Conservation (phyloP, 225 moss, liverwort and hornwort species). For the Ulota crispa region DNA sequence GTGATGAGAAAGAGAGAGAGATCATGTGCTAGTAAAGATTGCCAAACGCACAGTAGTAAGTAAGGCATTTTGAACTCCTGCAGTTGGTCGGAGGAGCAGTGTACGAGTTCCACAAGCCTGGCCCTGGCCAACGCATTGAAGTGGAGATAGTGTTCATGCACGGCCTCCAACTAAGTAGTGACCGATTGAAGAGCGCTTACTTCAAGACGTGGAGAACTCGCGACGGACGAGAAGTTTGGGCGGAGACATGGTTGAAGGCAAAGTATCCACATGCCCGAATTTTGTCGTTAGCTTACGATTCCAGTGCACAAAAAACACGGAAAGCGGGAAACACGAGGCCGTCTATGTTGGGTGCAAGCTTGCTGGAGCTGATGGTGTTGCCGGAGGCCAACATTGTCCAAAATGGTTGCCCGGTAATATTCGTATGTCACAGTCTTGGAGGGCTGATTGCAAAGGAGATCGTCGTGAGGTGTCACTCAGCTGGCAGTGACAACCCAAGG, state of each 20-base stretch:
- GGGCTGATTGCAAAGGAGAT: neutral
- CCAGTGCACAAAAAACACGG: rapidly evolving
- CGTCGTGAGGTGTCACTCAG: neutral
- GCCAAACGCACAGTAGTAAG: no score
- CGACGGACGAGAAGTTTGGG: neutral
- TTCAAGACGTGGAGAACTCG: neutral
- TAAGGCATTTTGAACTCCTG: neutral
- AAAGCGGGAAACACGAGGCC: neutral
- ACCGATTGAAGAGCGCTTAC: neutral
- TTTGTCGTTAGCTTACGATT: neutral
- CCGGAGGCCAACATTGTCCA: neutral
- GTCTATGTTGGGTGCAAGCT: neutral
- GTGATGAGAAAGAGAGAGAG: neutral
- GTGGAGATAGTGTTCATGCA: neutral
- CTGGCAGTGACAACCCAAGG: rapidly evolving
- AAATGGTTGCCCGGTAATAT: neutral
- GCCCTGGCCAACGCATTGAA: neutral
- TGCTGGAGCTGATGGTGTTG: neutral
- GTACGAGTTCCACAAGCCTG: neutral
- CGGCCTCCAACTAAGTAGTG: neutral
- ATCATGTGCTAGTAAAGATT: neutral
- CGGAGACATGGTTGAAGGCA: neutral
- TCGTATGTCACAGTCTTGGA: neutral
- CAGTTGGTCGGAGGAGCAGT: neutral
- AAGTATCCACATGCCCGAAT: neutral